Evolutionary conservation across 495 filamentous ascomycete species (phyloP), one percentile per base, ranked within the genome.

Genomic region (Cetradonia linearis): DNA sequence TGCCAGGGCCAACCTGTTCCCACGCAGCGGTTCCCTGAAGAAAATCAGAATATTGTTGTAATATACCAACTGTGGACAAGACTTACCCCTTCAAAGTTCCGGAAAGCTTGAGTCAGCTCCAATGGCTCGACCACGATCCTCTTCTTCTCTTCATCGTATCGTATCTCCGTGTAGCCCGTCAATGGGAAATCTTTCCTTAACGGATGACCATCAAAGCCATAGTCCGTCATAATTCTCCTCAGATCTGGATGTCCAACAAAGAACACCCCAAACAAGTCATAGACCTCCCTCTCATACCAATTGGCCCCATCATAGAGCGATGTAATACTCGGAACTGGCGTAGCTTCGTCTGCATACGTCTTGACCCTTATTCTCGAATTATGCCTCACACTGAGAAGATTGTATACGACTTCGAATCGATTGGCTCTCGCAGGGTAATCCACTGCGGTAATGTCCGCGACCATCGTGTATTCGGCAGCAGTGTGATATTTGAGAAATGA

Each of bases 81-180:
- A 54, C 50, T 34, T 52, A 88, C 89, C 47, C 89, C 87, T 75
- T 96, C 88, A 68, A 99, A 99, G 75, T 99, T 97, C 64, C 94
- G 84, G 83, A 92, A 97, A n/a, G 93, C 93, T 75, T 98, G 93
- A 9, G 94, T 96, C 73, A 98, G 78, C 76, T 98, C 93, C 57
- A 98, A 78, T 13, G 94, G 93, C 80, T 97, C 94, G 36, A 93
- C 89, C 59, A 99, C 91, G 71, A 97, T 96, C 57, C 94, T 81
- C 83, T 99, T 97, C 87, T 97, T 99, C 82, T 97, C 94, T 73
- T 99, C 94, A 68, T 96, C 92, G 67, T 90, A 99, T 62, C 94
- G 79, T 55, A 99, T 86, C 82, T 99, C 94, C 56, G 94, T 99
- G 77, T 99, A 99, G 42, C 94, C 94, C 25, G 94, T 97, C 72